Percentiles rank a stretch among this genome's conserved stretches.
These are phyloP conservation scores for Prunus salicina DNA, from an alignment of 306 rosid genomes.

Conservation along the genomic window DNA sequence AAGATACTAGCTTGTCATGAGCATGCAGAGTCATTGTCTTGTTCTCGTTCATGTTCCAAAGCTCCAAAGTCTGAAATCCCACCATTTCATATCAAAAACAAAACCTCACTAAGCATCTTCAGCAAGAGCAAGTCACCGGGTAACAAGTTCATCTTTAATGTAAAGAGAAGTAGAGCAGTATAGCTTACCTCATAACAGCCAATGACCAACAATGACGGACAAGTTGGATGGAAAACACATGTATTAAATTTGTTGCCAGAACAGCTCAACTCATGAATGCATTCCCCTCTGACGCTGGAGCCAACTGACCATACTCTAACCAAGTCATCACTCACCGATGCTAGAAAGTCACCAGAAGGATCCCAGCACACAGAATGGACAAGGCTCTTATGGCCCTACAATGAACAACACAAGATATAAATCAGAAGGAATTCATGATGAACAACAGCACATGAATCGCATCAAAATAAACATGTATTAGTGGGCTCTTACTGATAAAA, in stretches of 20 bases:
- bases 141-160: background rate
- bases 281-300: conserved; percentile 46
- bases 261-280: conserved; percentile 43
- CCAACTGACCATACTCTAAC: conserved; percentile 61
- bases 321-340: conserved; percentile 69
- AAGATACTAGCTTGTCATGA: conserved; percentile 57
- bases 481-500: no score
- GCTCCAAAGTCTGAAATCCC: conserved; percentile 49
- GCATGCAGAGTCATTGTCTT: conserved; percentile 48
- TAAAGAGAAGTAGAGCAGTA: background rate
- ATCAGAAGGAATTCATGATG: background rate
- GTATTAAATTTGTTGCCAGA: conserved; percentile 45
- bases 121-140: background rate
- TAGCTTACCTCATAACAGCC: conserved; percentile 62
- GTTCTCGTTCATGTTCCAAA: conserved; percentile 64
- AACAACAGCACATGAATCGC: background rate
- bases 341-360: conserved; percentile 57
- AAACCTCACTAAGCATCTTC: conserved; percentile 9
- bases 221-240: conserved; percentile 67
- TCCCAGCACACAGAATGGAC: conserved; percentile 77
- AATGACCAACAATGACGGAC: conserved; percentile 45
- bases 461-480: no score
- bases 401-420: conserved; percentile 10
- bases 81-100: conserved; percentile 15
- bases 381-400: conserved; percentile 61